Evolutionary conservation across 306 rosid species (phyloP).

Genomic region (Boehmeria nivea): DNA sequence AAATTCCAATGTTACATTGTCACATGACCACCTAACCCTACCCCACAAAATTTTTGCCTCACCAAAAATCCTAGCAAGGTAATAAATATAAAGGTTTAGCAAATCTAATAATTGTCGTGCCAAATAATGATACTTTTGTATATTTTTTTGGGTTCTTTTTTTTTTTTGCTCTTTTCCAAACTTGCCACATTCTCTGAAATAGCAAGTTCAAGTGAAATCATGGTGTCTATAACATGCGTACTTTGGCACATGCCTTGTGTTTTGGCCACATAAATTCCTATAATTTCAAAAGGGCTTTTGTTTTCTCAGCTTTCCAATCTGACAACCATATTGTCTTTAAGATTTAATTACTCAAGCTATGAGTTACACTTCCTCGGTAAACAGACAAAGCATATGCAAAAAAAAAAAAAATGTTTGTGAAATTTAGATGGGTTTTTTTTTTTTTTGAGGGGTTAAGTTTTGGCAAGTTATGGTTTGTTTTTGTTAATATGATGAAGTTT

Average conservation of each 20-base stretch:
- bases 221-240: slow-evolving; percentile 59
- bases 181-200: slow-evolving; percentile 36
- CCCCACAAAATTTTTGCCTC: too few species aligned
- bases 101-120: background rate
- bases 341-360: background rate
- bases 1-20: slow-evolving; percentile 44
- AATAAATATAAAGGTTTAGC: background rate
- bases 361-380: background rate
- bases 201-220: slow-evolving; percentile 48
- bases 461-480: slow-evolving; percentile 7
- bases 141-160: background rate
- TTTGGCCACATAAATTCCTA: background rate
- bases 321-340: slow-evolving; percentile 5
- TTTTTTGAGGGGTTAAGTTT: background rate
- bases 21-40: slow-evolving; percentile 19
- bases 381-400: background rate
- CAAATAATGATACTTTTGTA: background rate
- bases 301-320: background rate
- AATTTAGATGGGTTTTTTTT: slow-evolving; percentile 1
- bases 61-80: slow-evolving; percentile 2
- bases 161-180: slow-evolving; percentile 25
- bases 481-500: background rate
- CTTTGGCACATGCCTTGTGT: slow-evolving; percentile 38
- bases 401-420: background rate
- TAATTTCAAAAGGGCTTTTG: background rate